Evolutionary conservation across 108 stramenopile species (phyloP).

Genomic region (Mediolabrus comicus): DNA sequence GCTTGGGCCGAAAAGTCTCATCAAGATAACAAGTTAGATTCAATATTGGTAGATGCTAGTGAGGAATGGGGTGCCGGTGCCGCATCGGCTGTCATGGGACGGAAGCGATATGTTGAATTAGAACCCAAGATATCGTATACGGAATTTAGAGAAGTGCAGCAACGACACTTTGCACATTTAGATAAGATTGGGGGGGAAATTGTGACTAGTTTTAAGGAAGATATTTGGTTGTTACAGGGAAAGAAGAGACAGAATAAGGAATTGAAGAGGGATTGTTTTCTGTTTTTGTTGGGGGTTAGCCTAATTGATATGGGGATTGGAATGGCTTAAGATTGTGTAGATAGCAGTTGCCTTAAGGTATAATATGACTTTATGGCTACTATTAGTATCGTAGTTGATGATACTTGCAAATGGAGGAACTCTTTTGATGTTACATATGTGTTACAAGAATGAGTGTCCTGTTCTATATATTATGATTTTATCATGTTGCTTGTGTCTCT

Average conservation of each 20-base stretch:
- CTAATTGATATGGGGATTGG: conserved; percentile 44
- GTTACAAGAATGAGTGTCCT: too few relatives aligned
- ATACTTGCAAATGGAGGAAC: too few relatives aligned
- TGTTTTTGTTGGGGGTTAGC: conserved; percentile 77
- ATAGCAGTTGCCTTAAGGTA: too few relatives aligned
- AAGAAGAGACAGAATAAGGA: conserved; percentile 71
- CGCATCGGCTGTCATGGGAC: conserved; percentile 49
- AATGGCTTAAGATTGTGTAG: too few relatives aligned
- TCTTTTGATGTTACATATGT: too few relatives aligned
- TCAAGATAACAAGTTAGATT: conserved; percentile 77
- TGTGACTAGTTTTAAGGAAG: conserved; percentile 73
- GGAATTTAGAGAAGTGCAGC: conserved; percentile 82
- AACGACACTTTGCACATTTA: conserved; percentile 75
- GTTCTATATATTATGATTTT: too few relatives aligned
- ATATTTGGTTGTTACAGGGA: conserved; percentile 82
- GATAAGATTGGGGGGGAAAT: conserved; percentile 78
- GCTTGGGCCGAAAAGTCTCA: conserved; percentile 89
- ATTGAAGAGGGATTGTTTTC: conserved; percentile 57
- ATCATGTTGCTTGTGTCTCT: too few relatives aligned
- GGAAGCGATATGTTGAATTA: conserved; percentile 88
- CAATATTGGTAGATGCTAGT: conserved; percentile 68
- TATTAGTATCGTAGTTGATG: too few relatives aligned
- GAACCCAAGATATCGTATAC: conserved; percentile 75
- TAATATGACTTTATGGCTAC: too few relatives aligned
- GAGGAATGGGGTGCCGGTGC: conserved; percentile 47